Evolutionary conservation across 345 rosid genomes (phyloP), one percentile per base, ranked within the genome.

Genomic region (Microcos paniculata): DNA sequence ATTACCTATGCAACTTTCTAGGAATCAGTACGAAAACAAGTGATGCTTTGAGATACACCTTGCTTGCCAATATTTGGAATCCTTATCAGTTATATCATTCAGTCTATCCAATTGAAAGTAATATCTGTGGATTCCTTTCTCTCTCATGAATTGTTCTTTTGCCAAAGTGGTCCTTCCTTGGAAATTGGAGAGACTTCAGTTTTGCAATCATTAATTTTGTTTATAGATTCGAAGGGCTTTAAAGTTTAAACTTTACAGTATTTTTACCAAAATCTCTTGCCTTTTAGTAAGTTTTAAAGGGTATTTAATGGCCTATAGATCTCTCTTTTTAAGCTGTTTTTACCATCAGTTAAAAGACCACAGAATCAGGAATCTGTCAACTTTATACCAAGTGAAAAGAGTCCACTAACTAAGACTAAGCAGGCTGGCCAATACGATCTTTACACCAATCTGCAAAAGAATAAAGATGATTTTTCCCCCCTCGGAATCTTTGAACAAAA

Each of bases 41-140:
- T 58, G 52, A 78, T 76, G 72, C 78, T 76, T 76, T 49, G 56
- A 30, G 73, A 64, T 79, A 78, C 66, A 65, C 61, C 4, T 67
- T 67, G 31, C 21, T 14, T 74, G 77, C 82, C 33, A 76, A 72
- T 72, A 74, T 80, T 57, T 70, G 71, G 85, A 84, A 82, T 81
- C 82, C 86, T 85, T 86, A 80, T 85, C 87, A 81, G 61, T 68
- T 62, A 73, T 86, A 80, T 85, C 87, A 81, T 64, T 68, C 65
- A 73, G 49, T 82, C 55, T 74, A 74, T 74, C 83, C 71, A 53
- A 61, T 73, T 31, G 72, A 81, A 70, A 35, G 80, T 66, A 73
- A 76, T 80, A 79, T 82, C 78, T 73, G 16, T 63, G 70, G 80
- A 79, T 87, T 87, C 85, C 71, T 75, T 28, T 75, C 62, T 62